Conservation (phyloP, 345 rosid genomes). For the Tarenaya hassleriana region DNA sequence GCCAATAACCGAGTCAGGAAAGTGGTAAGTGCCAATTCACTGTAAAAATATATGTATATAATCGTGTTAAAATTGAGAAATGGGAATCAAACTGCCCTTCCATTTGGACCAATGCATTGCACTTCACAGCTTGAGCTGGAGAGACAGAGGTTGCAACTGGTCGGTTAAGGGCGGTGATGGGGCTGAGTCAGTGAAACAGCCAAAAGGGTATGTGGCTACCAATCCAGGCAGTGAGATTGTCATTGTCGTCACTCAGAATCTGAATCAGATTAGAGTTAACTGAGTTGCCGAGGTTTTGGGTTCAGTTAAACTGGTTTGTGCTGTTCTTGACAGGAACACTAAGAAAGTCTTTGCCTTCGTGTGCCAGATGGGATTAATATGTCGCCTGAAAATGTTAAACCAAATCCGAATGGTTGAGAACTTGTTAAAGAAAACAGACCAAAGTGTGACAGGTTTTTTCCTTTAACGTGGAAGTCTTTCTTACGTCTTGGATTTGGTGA, state of each 20-base stretch:
- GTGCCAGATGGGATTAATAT: no score
- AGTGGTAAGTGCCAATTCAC: slow-evolving; percentile 49
- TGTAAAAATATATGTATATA: slow-evolving; percentile 5
- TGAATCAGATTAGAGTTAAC: background rate
- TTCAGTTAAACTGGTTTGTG: background rate
- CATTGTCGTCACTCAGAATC: background rate
- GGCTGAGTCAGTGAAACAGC: background rate
- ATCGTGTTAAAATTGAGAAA: no score
- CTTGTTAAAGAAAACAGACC: background rate
- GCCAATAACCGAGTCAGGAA: slow-evolving; percentile 64
- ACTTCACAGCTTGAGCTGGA: slow-evolving; percentile 13
- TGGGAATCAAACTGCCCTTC: background rate
- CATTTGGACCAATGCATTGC: slow-evolving; percentile 3
- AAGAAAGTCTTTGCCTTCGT: background rate
- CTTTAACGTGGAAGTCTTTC: no score
- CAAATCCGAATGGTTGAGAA: slow-evolving; percentile 8
- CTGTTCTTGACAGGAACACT: slow-evolving; percentile 1
- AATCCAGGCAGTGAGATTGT: background rate
- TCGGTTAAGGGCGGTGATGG: background rate
- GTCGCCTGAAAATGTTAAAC: no score
- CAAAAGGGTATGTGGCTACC: background rate
- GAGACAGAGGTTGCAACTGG: slow-evolving; percentile 13
- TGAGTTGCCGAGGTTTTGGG: background rate
- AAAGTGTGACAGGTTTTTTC: no score
- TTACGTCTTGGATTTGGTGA: no score